Conservation (phyloP, 495 filamentous ascomycete species). For the Rhypophila decipiens region DNA sequence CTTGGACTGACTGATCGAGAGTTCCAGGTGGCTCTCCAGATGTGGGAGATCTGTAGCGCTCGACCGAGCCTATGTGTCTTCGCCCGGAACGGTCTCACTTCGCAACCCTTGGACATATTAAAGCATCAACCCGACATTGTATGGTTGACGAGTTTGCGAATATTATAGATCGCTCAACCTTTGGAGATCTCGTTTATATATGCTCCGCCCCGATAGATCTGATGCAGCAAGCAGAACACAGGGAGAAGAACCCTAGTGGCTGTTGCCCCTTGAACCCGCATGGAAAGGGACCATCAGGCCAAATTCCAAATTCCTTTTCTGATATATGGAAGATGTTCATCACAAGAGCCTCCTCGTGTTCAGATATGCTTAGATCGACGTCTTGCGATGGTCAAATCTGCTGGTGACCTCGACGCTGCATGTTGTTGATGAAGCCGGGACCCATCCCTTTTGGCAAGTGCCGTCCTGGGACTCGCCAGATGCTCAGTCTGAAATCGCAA, state of each 20-base stretch:
- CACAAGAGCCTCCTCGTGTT: neutral
- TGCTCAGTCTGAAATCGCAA: neutral
- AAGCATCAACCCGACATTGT: neutral
- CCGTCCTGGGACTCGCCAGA: neutral
- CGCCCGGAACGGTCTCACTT: neutral
- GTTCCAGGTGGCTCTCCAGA: neutral
- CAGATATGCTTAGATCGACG: slow-evolving; percentile 3
- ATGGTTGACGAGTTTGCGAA: neutral
- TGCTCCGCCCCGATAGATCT: neutral
- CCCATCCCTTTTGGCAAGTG: too few species aligned
- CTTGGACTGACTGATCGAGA: neutral
- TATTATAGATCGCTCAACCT: neutral
- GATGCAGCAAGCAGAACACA: neutral
- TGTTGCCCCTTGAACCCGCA: neutral
- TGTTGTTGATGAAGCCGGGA: too few species aligned
- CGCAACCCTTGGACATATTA: neutral
- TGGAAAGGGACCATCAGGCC: neutral
- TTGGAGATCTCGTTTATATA: neutral
- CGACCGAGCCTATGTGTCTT: neutral
- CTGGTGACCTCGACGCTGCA: neutral
- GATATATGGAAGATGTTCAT: neutral
- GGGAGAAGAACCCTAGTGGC: neutral
- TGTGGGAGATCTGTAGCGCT: neutral
- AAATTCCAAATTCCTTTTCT: neutral
- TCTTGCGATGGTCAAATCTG: neutral